phyloP scores from a whole-genome alignment of 148 eudicot genomes.

The Tetragonia tetragonoides region DNA sequence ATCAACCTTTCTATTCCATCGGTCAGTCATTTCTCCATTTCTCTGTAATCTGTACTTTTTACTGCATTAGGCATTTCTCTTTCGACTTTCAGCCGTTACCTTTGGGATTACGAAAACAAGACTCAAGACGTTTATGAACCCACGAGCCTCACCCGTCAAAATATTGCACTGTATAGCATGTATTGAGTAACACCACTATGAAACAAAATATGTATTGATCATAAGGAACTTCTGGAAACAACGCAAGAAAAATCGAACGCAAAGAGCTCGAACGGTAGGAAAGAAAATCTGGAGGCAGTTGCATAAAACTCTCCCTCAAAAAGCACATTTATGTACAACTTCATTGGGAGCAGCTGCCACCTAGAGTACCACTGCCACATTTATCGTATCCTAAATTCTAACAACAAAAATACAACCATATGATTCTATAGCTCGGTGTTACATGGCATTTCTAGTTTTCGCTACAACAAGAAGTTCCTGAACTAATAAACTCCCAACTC shows the following conservation, averaged over 20 bases:
- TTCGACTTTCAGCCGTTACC: too few relatives aligned
- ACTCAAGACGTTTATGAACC: too few relatives aligned
- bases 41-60: too few relatives aligned
- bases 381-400: not conserved
- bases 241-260: not conserved
- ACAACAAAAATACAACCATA: not conserved
- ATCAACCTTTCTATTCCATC: too few relatives aligned
- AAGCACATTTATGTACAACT: constrained; percentile 12
- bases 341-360: not conserved
- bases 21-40: too few relatives aligned
- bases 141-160: too few relatives aligned
- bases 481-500: not conserved
- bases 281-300: not conserved
- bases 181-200: too few relatives aligned
- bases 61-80: too few relatives aligned
- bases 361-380: not conserved
- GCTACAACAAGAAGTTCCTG: not conserved
- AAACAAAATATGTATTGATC: too few relatives aligned
- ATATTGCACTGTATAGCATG: too few relatives aligned
- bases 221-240: too few relatives aligned
- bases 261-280: not conserved
- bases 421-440: not conserved
- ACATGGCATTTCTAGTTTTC: not conserved
- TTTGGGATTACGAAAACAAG: too few relatives aligned
- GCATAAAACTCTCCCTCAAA: not conserved